Base-by-base conservation (phyloP, 2,329 filamentous ascomycete genomes). In the Coniochaeta sp. region DNA sequence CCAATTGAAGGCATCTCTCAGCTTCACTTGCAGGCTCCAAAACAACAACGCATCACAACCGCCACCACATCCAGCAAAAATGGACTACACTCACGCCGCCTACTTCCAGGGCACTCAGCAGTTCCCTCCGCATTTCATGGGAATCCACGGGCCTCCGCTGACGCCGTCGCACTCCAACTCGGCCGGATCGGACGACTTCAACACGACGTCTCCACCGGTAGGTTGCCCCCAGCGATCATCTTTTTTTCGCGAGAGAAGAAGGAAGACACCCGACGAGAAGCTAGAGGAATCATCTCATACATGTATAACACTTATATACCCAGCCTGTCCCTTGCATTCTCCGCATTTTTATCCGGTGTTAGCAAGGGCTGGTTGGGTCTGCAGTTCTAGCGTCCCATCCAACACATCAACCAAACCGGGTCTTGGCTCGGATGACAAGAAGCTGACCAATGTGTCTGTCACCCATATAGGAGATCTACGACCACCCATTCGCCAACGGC, bases 101-200 rank as follows among this genome's bases (percentile, higher is more conserved):
- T 84, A 81, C 70, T 81, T 75, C 65, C 65, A 76, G 57, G 75
- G 74, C 67, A 68, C 75, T 62, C 79, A 81, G 73, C 80, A 79
- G 66, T 84, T 83, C 69, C 54, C 54, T 24, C 28, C 30, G 4
- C 47, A 52, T n/a, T 52, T 28, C 47, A 34, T 34, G 30, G 75
- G 77, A 64, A 78, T 84, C 59, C 54, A 56, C 19, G 54, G 30
- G 1, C 74, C 78, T 60, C 81, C 81, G 55, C 68, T 83, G 68
- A 83, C 81, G 63, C 81, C 82, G 32, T 82, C 81, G 60, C 78
- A 81, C 70, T 80, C 81, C 60, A 81, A 81, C 66, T 82, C 81
- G 59, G 47, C 78, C 52, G 73, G 74, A 30, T 83, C 81, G 40
- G 81, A 84, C 60, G 81, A 84, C 59, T 84, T 80, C 72, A 77